A percentile compares a stretch with the other conserved stretches of the same genome.
Evolutionary conservation across 2,329 filamentous ascomycete genomes (phyloP).

Genomic region (Fusarium papillatum): DNA sequence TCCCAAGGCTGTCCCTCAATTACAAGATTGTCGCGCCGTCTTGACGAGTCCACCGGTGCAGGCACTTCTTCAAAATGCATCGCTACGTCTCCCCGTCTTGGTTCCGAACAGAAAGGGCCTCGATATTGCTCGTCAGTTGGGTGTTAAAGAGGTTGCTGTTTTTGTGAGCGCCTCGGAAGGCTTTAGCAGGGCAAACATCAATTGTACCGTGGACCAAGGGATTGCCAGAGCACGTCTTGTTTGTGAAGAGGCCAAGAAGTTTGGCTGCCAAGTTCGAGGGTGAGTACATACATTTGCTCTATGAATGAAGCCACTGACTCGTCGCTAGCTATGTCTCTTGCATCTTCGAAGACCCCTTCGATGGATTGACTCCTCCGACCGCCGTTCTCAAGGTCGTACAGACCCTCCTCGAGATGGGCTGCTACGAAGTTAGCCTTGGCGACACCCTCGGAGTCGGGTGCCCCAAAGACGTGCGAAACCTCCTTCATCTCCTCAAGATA

Average conservation of each 20-base stretch:
- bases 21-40: not conserved
- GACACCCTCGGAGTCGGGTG: slow-evolving; percentile 77
- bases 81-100: not conserved
- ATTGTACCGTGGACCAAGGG: slow-evolving; percentile 69
- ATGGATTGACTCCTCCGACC: not conserved
- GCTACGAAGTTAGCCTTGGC: slow-evolving; percentile 76
- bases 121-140: slow-evolving; percentile 52
- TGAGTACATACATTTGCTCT: not conserved
- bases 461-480: slow-evolving; percentile 45
- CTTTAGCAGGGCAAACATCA: slow-evolving; percentile 71
- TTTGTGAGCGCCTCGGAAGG: slow-evolving; percentile 72
- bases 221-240: slow-evolving; percentile 56
- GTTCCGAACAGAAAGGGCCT: slow-evolving; percentile 39
- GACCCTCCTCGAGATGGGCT: slow-evolving; percentile 71
- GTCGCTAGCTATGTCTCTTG: not conserved
- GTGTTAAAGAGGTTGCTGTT: slow-evolving; percentile 57
- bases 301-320: not conserved
- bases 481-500: slow-evolving; percentile 54
- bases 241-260: not conserved
- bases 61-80: not conserved
- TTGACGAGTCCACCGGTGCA: not conserved
- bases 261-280: not conserved
- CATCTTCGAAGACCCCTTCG: not conserved
- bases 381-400: slow-evolving; percentile 48
- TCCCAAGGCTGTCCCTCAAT: not conserved